These are phyloP conservation scores for Neurospora hispaniola DNA, from an alignment of 495 filamentous ascomycete species.

Conservation along the genomic window DNA sequence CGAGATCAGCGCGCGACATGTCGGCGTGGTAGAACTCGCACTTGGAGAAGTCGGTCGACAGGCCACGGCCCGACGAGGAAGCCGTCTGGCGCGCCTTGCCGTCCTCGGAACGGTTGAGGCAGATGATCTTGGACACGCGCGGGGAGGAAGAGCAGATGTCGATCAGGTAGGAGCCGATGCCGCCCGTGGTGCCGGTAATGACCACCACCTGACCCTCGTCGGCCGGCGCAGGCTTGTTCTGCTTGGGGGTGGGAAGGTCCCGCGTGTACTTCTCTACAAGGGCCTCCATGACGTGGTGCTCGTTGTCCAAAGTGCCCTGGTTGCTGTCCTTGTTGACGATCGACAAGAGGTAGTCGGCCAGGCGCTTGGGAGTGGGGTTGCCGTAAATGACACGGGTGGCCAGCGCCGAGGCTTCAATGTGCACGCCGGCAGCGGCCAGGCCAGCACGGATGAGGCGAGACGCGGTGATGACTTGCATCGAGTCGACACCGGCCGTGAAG, in stretches of 20 bases:
- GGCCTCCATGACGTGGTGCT: constrained; percentile 22
- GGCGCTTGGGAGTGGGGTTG: constrained; percentile 25
- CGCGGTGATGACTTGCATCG: constrained; percentile 37
- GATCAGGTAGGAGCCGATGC: constrained; percentile 48
- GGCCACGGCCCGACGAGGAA: constrained; percentile 22
- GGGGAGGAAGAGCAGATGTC: constrained; percentile 28
- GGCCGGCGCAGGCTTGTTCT: constrained; percentile 21
- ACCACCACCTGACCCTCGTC: constrained; percentile 36
- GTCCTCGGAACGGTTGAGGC: constrained; percentile 42
- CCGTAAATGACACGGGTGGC: constrained; percentile 30
- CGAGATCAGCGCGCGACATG: constrained; percentile 35
- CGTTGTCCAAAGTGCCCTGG: constrained; percentile 7
- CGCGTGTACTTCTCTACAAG: constrained; percentile 30
- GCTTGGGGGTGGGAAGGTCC: constrained; percentile 16
- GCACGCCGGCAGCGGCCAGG: constrained; percentile 19
- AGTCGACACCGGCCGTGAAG: constrained; percentile 40
- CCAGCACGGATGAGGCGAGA: constrained; percentile 25
- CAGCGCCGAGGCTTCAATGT: constrained; percentile 19
- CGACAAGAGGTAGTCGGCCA: constrained; percentile 23
- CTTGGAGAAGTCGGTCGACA: constrained; percentile 26
- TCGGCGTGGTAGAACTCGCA: constrained; percentile 41
- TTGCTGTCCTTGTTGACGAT: constrained; percentile 9
- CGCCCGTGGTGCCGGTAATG: constrained; percentile 49
- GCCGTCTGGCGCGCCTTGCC: constrained; percentile 24
- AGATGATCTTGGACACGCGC: constrained; percentile 39